These are phyloP conservation scores for Diutina mesorugosa DNA, from an alignment of 1,139 yeast genomes.

Conservation along the genomic window DNA sequence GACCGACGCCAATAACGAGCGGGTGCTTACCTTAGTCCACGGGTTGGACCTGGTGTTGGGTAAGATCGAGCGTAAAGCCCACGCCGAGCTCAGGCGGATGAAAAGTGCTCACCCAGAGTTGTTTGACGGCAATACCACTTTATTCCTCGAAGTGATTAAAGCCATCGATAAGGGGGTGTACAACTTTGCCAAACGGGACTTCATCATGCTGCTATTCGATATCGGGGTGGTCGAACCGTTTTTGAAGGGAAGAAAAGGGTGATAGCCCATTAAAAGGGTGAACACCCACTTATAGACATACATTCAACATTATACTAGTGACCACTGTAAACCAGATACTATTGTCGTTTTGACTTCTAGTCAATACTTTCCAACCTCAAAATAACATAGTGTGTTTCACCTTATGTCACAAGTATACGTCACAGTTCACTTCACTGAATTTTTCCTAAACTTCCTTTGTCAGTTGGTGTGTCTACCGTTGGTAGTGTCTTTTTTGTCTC, in stretches of 20 bases:
- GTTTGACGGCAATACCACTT: conserved; percentile 38
- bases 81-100: conserved; percentile 44
- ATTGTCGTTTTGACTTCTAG: too few relatives aligned
- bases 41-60: conserved; percentile 52
- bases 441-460: too few relatives aligned
- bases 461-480: too few relatives aligned
- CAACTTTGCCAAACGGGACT: conserved; percentile 15
- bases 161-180: conserved; percentile 58
- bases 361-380: too few relatives aligned
- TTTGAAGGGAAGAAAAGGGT: not conserved
- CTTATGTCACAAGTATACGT: too few relatives aligned
- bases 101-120: conserved; percentile 39
- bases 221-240: not conserved
- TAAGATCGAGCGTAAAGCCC: conserved; percentile 55
- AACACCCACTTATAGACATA: too few relatives aligned
- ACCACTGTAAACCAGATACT: too few relatives aligned
- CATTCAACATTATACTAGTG: too few relatives aligned
- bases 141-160: conserved; percentile 48
- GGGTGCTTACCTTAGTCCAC: conserved; percentile 35
- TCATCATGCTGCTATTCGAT: conserved; percentile 1
- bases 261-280: too few relatives aligned
- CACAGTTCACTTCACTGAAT: too few relatives aligned
- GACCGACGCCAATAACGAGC: conserved; percentile 7
- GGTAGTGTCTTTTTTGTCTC: not conserved
- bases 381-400: too few relatives aligned